Conservation (phyloP, 495 filamentous ascomycete species). For the Talaromyces proteolyticus region DNA sequence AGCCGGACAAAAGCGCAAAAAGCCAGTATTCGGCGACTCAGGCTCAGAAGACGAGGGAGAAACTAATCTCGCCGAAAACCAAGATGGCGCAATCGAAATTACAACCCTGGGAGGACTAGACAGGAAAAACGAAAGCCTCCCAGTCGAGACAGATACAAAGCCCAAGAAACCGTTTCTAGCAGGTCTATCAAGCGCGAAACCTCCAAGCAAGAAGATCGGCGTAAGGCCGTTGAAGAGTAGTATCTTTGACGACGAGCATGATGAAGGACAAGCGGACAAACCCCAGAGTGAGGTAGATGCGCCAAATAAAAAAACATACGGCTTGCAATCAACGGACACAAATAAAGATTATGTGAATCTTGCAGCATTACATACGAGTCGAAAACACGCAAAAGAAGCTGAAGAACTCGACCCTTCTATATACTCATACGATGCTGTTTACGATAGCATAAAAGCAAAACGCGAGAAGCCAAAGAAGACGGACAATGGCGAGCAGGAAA, state of each 20-base stretch:
- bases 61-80: constrained; percentile 13
- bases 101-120: constrained; percentile 35
- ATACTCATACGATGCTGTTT: constrained; percentile 52
- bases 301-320: constrained; percentile 14
- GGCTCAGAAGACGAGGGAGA: constrained; percentile 45
- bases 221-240: constrained; percentile 20
- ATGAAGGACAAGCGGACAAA: constrained; percentile 19
- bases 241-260: constrained; percentile 36
- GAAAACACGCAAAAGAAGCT: constrained; percentile 40
- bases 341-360: constrained; percentile 38
- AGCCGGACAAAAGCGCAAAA: constrained; percentile 47
- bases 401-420: constrained; percentile 44
- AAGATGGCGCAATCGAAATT: constrained; percentile 23
- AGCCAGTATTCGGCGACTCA: constrained; percentile 42
- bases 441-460: constrained; percentile 45
- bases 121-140: neutral
- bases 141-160: neutral
- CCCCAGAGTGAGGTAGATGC: constrained; percentile 12
- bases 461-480: constrained; percentile 18
- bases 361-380: constrained; percentile 42
- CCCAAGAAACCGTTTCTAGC: neutral
- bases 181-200: constrained; percentile 17
- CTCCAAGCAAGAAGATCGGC: constrained; percentile 12
- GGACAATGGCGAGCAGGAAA: constrained; percentile 16
- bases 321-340: constrained; percentile 8